Base-by-base conservation (phyloP, 495 filamentous ascomycete genomes). In the Aspergillus sclerotiicarbonarius region DNA sequence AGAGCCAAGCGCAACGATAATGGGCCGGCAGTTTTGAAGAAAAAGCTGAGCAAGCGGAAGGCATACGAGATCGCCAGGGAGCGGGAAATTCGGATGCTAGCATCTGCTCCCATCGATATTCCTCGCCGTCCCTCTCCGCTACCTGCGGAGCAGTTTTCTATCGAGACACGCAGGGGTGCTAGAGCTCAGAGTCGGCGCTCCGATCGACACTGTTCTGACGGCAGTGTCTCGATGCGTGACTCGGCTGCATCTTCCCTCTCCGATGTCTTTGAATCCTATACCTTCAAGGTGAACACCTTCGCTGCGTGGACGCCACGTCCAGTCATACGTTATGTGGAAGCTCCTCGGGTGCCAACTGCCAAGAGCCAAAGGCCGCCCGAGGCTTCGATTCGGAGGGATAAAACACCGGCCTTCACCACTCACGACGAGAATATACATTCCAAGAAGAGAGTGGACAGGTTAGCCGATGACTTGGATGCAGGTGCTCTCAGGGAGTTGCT, bases 51-150 rank as follows among this genome's bases (percentile, higher is more conserved):
- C 77, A 96, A 92, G 73, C 82, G 87, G 54, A 87, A 87, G 53
- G 83, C 85, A 33, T 73, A 87, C 37, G 88, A 95, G 55, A 83
- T 84, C 66, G 78, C 84, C 53, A 81, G 92, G 16, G 91, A 95
- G 68, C 89, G 88, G 53, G 90, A 96, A 72, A 90, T 96, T 62
- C 86, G 85, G 57, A 81, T 89, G n/a, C 88, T 96, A 86, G 88
- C 77, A 56, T 81, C 87, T 43, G 71, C 70, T 19, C 84, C 84
- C 30, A 82, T 90, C 43, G 79, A 83, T 15, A 79, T 85, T 46
- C 86, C 87, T 39, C 79, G 80, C 25, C 85, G 87, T 41, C 75
- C 82, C 3, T 78, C 80, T 10, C 75, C 82, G 10, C 70, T 85
- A 59, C 48, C 62, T 12, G 63, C 65, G 20, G 69, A 72, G 16